Conservation (phyloP, 2,329 filamentous ascomycete genomes). For the Fonsecaea pedrosoi region DNA sequence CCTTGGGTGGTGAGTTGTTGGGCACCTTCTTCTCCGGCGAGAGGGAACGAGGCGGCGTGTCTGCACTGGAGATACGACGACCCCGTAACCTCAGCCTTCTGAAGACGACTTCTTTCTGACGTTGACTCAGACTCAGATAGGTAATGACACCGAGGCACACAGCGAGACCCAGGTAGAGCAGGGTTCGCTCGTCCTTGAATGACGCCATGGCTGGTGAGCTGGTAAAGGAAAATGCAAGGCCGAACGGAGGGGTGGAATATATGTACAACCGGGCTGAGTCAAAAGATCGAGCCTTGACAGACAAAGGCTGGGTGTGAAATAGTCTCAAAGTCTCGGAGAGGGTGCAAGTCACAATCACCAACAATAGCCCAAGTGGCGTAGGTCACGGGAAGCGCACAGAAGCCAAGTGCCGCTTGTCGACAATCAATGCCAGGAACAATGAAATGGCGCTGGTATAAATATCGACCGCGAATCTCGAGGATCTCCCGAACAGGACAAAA, state of each 20-base stretch:
- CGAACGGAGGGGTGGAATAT: neutral
- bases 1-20: slow-evolving; percentile 40
- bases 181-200: slow-evolving; percentile 22
- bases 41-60: slow-evolving; percentile 61
- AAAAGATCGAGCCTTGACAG: neutral
- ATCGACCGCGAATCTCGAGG: slow-evolving; percentile 18
- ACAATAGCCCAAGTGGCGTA: slow-evolving; percentile 10
- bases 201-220: slow-evolving; percentile 15
- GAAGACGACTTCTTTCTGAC: slow-evolving; percentile 50
- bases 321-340: slow-evolving; percentile 1
- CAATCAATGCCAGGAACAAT: slow-evolving; percentile 16
- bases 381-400: slow-evolving; percentile 9
- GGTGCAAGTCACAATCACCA: neutral
- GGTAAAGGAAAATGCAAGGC: neutral
- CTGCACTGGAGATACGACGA: slow-evolving; percentile 55
- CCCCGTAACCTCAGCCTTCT: slow-evolving; percentile 49
- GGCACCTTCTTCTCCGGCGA: slow-evolving; percentile 56
- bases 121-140: slow-evolving; percentile 42
- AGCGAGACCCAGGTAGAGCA: slow-evolving; percentile 32
- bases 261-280: slow-evolving; percentile 1
- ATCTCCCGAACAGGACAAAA: slow-evolving; percentile 28
- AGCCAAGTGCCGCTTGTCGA: slow-evolving; percentile 13
- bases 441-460: slow-evolving; percentile 23
- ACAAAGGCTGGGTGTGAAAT: neutral
- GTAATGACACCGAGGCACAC: slow-evolving; percentile 29